These are phyloP conservation scores for Asterochloris sp. DNA, from an alignment of 139 green algal species.

Conservation along the genomic window DNA sequence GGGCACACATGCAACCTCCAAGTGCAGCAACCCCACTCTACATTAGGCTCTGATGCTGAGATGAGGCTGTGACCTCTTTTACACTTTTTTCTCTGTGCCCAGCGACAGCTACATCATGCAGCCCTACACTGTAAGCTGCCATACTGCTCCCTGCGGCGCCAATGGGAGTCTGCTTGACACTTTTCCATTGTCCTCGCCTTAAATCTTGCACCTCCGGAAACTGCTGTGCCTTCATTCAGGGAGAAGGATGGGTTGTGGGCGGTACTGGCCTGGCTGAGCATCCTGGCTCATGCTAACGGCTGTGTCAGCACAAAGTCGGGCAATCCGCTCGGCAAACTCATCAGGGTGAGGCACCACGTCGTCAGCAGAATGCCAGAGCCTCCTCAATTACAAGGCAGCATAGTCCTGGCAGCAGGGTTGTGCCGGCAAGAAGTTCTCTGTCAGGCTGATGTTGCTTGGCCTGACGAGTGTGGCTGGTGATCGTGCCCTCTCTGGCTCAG, in stretches of 20 bases:
- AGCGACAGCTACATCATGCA: too few relatives aligned
- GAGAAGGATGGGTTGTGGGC: constrained; percentile 96
- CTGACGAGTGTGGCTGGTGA: background rate
- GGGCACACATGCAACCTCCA: too few relatives aligned
- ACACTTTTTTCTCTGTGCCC: too few relatives aligned
- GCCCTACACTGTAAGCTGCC: too few relatives aligned
- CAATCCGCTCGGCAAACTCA: background rate
- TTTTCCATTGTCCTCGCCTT: background rate
- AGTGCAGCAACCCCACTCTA: too few relatives aligned
- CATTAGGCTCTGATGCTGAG: too few relatives aligned
- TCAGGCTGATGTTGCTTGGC: too few relatives aligned
- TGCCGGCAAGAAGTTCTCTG: background rate
- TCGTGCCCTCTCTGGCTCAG: too few relatives aligned
- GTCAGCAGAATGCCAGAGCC: background rate
- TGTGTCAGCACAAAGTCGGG: background rate
- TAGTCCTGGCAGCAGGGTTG: constrained; percentile 1
- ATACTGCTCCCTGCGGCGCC: too few relatives aligned
- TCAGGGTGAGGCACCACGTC: background rate
- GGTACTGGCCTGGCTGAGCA: constrained; percentile 80
- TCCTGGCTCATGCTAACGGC: constrained; percentile 84
- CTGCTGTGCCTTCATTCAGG: constrained; percentile 21
- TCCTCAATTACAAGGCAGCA: background rate
- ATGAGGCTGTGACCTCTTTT: too few relatives aligned
- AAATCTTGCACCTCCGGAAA: background rate
- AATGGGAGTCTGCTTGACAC: too few relatives aligned